Evolutionary conservation across 2,329 filamentous ascomycete species (phyloP), one percentile per base, ranked within the genome.

Genomic region (Teratosphaeria epicoccoides): DNA sequence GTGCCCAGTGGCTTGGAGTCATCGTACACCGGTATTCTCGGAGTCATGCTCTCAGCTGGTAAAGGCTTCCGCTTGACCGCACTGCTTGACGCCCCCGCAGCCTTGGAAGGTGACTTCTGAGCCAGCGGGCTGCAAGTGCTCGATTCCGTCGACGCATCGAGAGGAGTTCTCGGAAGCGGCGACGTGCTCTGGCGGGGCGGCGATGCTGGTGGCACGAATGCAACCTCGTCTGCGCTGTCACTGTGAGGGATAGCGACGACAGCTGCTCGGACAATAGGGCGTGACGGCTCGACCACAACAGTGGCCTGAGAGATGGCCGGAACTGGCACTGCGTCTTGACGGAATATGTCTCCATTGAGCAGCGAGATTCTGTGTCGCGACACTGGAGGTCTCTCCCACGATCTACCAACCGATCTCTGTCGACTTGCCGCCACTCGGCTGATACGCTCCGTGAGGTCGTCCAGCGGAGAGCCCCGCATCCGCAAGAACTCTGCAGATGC

Each of bases 401-500:
- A 63, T 10, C 52, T 51, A 17, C 55, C 61, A 2, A 64, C 60
- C 7, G 61, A 63, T 37, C 61, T 49, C 33, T 56, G 57, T 17
- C 59, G 55, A 43, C 49, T 53, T 14, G 53, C 52, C 1, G 56
- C 57, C 46, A 66, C 47, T 7, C 58, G 58, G 47, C 58, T 62
- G n/a, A 67, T 54, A n/a, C 61, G 50, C 46, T 61, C 59, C 2
- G 58, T 61, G 10, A 68, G 54, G 14, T 62, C 60, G 37, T 68
- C 65, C 3, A 68, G 55, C 10, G 65, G 64, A 7, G 65, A 68
- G 17, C 55, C 52, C 9, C 58, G 59, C 43, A 60, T 56, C 3
- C 54, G 50, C 14, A 62, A 48, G 44, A 56, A 52, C 46, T 58
- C 58, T 4, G 55, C 47, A 12, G 54, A 45, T 7, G 59, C 52